Evolutionary conservation across 257 asterid genomes (phyloP).

Genomic region (Penstemon davidsonii): DNA sequence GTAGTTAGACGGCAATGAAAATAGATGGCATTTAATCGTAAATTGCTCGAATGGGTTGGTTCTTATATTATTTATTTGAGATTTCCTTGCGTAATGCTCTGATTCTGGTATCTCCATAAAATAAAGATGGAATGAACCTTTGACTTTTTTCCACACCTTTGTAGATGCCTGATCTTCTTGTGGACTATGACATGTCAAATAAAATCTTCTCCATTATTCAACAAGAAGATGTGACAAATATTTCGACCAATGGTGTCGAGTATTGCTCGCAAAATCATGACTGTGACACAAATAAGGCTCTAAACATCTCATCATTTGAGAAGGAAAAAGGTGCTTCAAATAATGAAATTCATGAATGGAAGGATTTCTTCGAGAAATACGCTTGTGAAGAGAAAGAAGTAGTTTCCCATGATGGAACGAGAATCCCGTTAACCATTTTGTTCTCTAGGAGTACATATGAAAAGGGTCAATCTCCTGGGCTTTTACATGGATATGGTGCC

Average conservation of each 20-base stretch:
- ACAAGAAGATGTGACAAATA: constrained; percentile 68
- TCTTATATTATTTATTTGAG: background rate
- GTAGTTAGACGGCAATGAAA: background rate
- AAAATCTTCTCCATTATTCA: constrained; percentile 54
- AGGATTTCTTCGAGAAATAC: constrained; percentile 53
- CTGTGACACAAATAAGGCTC: constrained; percentile 25
- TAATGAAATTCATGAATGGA: constrained; percentile 36
- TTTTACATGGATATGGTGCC: constrained; percentile 92
- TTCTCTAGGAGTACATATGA: constrained; percentile 54
- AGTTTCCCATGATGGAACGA: constrained; percentile 67
- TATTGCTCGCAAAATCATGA: constrained; percentile 17
- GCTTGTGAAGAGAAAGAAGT: constrained; percentile 69
- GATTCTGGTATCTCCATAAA: too few species aligned
- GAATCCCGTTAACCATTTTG: constrained; percentile 72
- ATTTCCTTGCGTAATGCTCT: background rate
- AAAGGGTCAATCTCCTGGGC: constrained; percentile 73
- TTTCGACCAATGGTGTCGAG: constrained; percentile 24
- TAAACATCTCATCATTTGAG: constrained; percentile 16
- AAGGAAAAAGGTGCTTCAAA: constrained; percentile 29
- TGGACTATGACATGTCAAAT: constrained; percentile 81
- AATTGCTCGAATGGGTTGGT: constrained; percentile 6
- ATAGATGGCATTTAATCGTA: background rate
- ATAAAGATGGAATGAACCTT: background rate
- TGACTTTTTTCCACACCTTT: constrained; percentile 6
- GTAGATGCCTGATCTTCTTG: constrained; percentile 89